Evolutionary conservation across 306 rosid genomes (phyloP).

Genomic region (Pterocarpus santalinus): DNA sequence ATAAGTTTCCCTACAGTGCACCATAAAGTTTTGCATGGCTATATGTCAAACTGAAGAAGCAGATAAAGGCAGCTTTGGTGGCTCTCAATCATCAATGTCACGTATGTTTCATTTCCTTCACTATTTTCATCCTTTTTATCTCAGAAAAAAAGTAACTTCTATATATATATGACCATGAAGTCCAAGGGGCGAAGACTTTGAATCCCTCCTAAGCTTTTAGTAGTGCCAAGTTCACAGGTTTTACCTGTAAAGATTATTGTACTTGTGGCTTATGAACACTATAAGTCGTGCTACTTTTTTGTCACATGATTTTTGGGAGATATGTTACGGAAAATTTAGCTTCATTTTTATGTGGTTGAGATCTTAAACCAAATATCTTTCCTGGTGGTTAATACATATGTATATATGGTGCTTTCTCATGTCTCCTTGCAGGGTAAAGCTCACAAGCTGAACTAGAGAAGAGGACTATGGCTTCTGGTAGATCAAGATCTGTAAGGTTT

Average conservation of each 20-base stretch:
- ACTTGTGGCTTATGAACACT: slow-evolving; percentile 20
- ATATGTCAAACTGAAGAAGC: not conserved
- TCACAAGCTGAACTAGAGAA: slow-evolving; percentile 34
- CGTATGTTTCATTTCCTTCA: slow-evolving; percentile 34
- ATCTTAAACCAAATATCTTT: slow-evolving; percentile 28
- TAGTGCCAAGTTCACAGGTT: slow-evolving; percentile 55
- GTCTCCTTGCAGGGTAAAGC: slow-evolving; percentile 36
- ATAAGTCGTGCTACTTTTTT: slow-evolving; percentile 39
- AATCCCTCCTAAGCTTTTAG: slow-evolving; percentile 26
- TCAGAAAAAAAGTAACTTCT: slow-evolving; percentile 31
- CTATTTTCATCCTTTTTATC: not conserved
- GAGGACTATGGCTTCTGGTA: slow-evolving; percentile 48
- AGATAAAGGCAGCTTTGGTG: slow-evolving; percentile 25
- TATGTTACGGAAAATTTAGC: slow-evolving; percentile 7
- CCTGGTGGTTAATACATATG: not conserved
- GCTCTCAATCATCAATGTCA: slow-evolving; percentile 32
- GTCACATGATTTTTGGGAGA: slow-evolving; percentile 59
- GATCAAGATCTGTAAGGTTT: slow-evolving; percentile 66
- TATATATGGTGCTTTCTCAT: slow-evolving; percentile 36
- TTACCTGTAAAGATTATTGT: slow-evolving; percentile 31
- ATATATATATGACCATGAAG: slow-evolving; percentile 40
- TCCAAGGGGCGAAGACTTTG: slow-evolving; percentile 46
- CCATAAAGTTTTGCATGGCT: slow-evolving; percentile 34
- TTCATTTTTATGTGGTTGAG: slow-evolving; percentile 48
- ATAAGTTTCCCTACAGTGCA: slow-evolving; percentile 18